Base-by-base conservation (phyloP, 768 basidiomycete species). In the Xerocomellus chrysenteron region DNA sequence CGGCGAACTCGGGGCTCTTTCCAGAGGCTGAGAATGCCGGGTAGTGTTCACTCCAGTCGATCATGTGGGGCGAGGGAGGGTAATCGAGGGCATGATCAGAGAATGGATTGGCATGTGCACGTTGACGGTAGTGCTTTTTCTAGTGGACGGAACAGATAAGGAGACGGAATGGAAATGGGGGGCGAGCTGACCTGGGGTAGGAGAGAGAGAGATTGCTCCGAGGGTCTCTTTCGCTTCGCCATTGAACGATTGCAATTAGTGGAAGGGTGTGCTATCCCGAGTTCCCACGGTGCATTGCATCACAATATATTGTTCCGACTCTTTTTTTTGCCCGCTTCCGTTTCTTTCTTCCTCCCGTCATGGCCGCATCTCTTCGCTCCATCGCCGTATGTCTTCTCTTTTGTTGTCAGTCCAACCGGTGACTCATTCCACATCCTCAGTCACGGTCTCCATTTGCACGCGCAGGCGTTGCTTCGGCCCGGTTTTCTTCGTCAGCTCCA, bases 71-170 rank as follows among this genome's bases (percentile, higher is more conserved):
- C 7, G 86, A 85, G 14, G 81, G 54, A 2, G 96, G 96, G 67
- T 98, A 98, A 57, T 87, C 86, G 50, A 99, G 83, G 17, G 85
- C 79, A 75, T 99, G 90, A 69, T 92, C 90, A 16, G 90, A 92
- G 74, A 92, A 92, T 3, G 89, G 90, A 68, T 92, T 92, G 5
- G 90, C 88, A 66, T 92, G 90, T 37, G 90, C 90, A 47, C 90
- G 82, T 64, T 92, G 90, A 41, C 90, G 77, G 67, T 92, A 92
- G 66, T 89, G 87, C 68, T 85, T 85, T 85, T 92, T 92, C 87
- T 92, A 61, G 26, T 16, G 52, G 3, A 44, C 4, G 8, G 32
- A 32, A 21, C 12, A 14, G 10, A 47, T 60, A n/a, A 63, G 47
- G 6, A 7, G 7, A 13, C 6, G 5, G 1, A 10, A 19, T 21